Evolutionary conservation across 139 green algal species (phyloP).

Genomic region (Spirogloea muscicola): DNA sequence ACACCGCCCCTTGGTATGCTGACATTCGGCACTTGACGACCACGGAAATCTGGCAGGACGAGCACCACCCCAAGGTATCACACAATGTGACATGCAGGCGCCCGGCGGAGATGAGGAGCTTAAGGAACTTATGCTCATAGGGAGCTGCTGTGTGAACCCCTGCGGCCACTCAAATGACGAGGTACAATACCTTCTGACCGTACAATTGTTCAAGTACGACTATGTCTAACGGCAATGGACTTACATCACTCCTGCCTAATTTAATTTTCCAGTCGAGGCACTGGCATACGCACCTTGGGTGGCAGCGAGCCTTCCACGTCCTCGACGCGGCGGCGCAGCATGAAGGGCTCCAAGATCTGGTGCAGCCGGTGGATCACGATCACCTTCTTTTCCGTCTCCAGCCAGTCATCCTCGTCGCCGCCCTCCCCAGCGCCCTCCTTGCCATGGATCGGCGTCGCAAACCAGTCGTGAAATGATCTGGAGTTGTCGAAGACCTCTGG

Average conservation of each 20-base stretch:
- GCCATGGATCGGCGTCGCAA: slow-evolving; percentile 31
- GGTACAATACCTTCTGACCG: no score
- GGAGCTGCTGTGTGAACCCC: no score
- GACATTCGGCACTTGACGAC: slow-evolving; percentile 68
- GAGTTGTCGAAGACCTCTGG: slow-evolving; percentile 93
- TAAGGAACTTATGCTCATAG: no score
- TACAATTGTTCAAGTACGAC: no score
- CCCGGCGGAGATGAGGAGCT: no score
- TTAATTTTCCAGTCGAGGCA: no score
- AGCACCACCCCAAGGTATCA: no score
- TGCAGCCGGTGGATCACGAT: slow-evolving; percentile 81
- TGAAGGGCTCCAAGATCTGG: slow-evolving; percentile 96
- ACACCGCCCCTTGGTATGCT: slow-evolving; percentile 72
- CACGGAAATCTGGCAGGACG: slow-evolving; percentile 6
- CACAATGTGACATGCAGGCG: no score
- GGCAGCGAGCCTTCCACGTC: slow-evolving; percentile 91
- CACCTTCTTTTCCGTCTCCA: slow-evolving; percentile 79
- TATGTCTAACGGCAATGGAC: no score
- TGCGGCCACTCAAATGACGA: no score
- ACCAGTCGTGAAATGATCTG: slow-evolving; percentile 75
- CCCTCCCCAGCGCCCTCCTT: slow-evolving; percentile 20
- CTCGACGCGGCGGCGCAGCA: slow-evolving; percentile 78
- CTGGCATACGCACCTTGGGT: slow-evolving; percentile 65
- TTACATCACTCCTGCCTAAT: no score
- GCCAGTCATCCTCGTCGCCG: slow-evolving; percentile 56